These are phyloP conservation scores for Mallotus repandus DNA, from an alignment of 441 rosid species.

Conservation along the genomic window DNA sequence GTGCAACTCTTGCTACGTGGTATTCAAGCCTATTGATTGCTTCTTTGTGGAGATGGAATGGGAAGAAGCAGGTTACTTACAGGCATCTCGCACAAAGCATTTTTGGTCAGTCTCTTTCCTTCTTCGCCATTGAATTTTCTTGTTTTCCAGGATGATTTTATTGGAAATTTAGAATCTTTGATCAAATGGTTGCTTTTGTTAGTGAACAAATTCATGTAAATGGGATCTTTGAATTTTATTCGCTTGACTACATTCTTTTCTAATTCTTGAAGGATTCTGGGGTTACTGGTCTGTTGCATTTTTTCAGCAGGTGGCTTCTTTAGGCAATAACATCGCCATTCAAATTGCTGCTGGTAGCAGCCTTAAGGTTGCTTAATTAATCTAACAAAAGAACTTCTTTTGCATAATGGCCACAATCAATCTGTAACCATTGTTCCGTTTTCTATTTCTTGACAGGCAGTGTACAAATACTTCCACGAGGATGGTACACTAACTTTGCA, in stretches of 20 bases:
- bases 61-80: constrained; percentile 46
- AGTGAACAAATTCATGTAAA: constrained; percentile 1
- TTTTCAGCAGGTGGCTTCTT: constrained; percentile 61
- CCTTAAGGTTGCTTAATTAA: constrained; percentile 37
- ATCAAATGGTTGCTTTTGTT: not conserved
- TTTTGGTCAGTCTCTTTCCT: constrained; percentile 33
- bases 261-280: constrained; percentile 43
- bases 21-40: constrained; percentile 47
- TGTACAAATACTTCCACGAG: constrained; percentile 38
- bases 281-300: constrained; percentile 49
- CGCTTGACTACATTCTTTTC: constrained; percentile 12
- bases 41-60: constrained; percentile 54
- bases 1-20: constrained; percentile 48
- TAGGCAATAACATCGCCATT: constrained; percentile 53
- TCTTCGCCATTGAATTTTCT: not conserved
- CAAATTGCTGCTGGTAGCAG: constrained; percentile 59
- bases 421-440: not conserved
- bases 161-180: not conserved
- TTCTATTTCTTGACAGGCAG: constrained; percentile 31
- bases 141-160: not conserved
- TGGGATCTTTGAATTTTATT: too few species aligned
- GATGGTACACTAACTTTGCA: constrained; percentile 41
- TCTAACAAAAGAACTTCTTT: not conserved
- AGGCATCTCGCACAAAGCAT: constrained; percentile 48
- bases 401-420: not conserved